Evolutionary conservation across 768 basidiomycete species (phyloP).

Genomic region (Psilocybe cyanescens): DNA sequence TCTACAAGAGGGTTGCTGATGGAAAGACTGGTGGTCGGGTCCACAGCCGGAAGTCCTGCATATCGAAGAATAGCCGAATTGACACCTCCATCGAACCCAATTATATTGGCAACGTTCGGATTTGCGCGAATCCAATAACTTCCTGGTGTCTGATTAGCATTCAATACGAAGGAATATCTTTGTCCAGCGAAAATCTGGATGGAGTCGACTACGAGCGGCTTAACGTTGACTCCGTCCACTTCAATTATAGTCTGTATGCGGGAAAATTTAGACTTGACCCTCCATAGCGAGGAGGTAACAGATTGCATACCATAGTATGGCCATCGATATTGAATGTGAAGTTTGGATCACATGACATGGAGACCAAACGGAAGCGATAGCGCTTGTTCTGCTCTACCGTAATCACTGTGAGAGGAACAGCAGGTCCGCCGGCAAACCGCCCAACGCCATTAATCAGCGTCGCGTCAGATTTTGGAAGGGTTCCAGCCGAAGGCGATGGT

Average conservation of each 20-base stretch:
- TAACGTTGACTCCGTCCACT: slow-evolving; percentile 41
- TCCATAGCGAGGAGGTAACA: neutral
- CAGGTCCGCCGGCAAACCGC: slow-evolving; percentile 39
- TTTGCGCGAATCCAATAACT: slow-evolving; percentile 51
- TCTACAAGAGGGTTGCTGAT: slow-evolving; percentile 37
- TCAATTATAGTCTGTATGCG: slow-evolving; percentile 37
- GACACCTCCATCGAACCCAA: slow-evolving; percentile 33
- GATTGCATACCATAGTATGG: slow-evolving; percentile 36
- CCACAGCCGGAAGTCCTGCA: slow-evolving; percentile 34
- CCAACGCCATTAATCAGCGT: slow-evolving; percentile 55
- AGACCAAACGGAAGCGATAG: slow-evolving; percentile 53
- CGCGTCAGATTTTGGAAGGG: slow-evolving; percentile 32
- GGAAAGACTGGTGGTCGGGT: slow-evolving; percentile 41
- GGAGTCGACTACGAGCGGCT: slow-evolving; percentile 39
- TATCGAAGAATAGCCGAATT: slow-evolving; percentile 64
- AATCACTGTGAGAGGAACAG: slow-evolving; percentile 38
- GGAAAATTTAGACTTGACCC: neutral
- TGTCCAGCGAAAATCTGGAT: slow-evolving; percentile 40
- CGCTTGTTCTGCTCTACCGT: slow-evolving; percentile 38
- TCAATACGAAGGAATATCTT: slow-evolving; percentile 48
- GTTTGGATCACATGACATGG: slow-evolving; percentile 48
- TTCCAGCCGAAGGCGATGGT: slow-evolving; percentile 24
- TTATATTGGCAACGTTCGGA: slow-evolving; percentile 27
- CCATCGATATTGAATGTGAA: slow-evolving; percentile 49
- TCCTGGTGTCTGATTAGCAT: slow-evolving; percentile 34